Conservation (phyloP, 257 asterid species). For the Capsicum pubescens region DNA sequence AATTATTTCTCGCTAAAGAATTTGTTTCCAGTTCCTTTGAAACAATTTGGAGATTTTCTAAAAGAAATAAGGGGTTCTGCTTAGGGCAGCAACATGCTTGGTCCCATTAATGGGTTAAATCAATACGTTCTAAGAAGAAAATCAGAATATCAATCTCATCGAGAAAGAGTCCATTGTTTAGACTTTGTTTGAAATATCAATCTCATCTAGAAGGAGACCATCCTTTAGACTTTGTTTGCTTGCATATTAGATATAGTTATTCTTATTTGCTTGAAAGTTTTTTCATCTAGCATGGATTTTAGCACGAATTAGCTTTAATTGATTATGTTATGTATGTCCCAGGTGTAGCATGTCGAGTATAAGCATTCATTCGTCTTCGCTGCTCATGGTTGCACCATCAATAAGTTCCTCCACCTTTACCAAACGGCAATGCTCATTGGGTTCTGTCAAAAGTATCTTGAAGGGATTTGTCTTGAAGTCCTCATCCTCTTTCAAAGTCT, state of each 20-base stretch:
- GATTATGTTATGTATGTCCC: neutral
- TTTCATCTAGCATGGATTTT: neutral
- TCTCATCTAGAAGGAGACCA: neutral
- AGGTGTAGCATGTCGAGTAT: constrained; percentile 38
- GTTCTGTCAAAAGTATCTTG: constrained; percentile 34
- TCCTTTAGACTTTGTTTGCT: neutral
- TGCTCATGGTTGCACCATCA: constrained; percentile 28
- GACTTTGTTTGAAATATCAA: neutral
- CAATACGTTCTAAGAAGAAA: neutral
- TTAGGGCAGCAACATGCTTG: neutral
- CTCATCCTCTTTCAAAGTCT: constrained; percentile 26
- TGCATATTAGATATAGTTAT: neutral
- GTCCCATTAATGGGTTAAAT: neutral
- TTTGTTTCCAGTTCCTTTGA: neutral
- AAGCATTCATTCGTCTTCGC: constrained; percentile 27
- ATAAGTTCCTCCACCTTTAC: neutral
- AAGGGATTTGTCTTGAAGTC: constrained; percentile 31
- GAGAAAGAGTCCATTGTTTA: neutral
- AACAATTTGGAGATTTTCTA: neutral
- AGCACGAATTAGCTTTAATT: neutral
- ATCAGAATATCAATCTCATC: neutral
- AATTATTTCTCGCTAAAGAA: neutral
- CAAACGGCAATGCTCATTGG: neutral
- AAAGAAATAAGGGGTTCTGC: neutral
- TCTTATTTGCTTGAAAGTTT: neutral